phyloP scores from a whole-genome alignment of 2,329 filamentous ascomycete genomes.

The Clonostachys byssicola region DNA sequence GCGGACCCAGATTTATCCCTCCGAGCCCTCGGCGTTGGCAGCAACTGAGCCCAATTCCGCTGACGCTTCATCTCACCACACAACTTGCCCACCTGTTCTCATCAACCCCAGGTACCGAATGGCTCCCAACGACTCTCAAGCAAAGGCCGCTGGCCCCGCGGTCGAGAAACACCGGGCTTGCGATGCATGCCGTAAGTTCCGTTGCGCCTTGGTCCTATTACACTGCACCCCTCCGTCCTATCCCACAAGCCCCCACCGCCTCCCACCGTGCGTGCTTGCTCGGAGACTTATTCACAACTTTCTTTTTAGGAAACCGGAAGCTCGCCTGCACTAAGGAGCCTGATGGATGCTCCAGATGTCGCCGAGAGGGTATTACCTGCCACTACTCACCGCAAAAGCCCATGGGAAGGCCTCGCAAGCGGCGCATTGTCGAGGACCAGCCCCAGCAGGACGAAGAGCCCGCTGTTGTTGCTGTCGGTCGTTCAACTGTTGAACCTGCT shows the following conservation, averaged over 20 bases:
- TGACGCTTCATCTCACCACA: too few species aligned
- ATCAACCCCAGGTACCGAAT: too few species aligned
- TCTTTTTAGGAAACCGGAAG: slow-evolving; percentile 51
- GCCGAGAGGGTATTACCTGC: slow-evolving; percentile 50
- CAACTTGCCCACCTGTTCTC: too few species aligned
- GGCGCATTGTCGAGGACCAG: slow-evolving; percentile 28
- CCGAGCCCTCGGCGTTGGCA: too few species aligned
- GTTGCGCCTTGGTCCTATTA: neutral
- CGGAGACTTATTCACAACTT: slow-evolving; percentile 18
- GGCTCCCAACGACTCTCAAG: too few species aligned
- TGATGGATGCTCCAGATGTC: slow-evolving; percentile 55
- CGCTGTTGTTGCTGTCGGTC: neutral
- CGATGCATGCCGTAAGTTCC: slow-evolving; percentile 60
- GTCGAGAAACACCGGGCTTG: slow-evolving; percentile 55
- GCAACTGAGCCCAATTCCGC: too few species aligned
- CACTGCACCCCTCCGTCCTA: neutral
- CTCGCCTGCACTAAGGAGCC: slow-evolving; percentile 61
- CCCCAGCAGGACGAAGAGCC: neutral
- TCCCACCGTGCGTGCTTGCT: slow-evolving; percentile 2
- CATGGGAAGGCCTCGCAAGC: slow-evolving; percentile 62
- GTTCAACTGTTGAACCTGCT: neutral
- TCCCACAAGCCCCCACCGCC: neutral
- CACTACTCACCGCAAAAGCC: slow-evolving; percentile 62
- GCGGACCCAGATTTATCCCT: too few species aligned
- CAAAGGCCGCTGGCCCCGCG: slow-evolving; percentile 1